Conservation (phyloP, 139 green algal species). For the Limnomonas spitsbergensis region DNA sequence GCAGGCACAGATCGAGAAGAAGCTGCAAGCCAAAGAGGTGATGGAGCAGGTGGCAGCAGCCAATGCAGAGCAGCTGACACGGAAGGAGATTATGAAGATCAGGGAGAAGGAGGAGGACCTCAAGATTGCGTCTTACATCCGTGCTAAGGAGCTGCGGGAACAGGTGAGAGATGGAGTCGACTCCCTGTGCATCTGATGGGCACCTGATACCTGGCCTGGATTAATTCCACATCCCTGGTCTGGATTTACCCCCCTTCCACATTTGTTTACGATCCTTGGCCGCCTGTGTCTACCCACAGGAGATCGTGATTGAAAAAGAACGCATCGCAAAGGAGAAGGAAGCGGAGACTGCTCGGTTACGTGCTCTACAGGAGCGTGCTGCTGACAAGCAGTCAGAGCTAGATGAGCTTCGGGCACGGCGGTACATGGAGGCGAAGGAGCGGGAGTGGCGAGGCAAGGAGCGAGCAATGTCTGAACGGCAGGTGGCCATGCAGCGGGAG, state of each 20-base stretch:
- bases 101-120: conserved; percentile 76
- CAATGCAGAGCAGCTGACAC: conserved; percentile 73
- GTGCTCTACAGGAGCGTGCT: conserved; percentile 74
- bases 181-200: no score
- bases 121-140: conserved; percentile 72
- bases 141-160: conserved; percentile 66
- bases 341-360: conserved; percentile 78
- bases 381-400: conserved; percentile 76
- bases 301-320: conserved; percentile 65
- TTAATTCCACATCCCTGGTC: no score
- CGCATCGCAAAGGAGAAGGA: conserved; percentile 71
- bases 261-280: no score
- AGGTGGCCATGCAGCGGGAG: conserved; percentile 56
- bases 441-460: conserved; percentile 77
- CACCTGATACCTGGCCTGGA: no score
- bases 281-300: conserved; percentile 38
- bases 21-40: conserved; percentile 47
- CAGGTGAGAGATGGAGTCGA: conserved; percentile 41
- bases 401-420: conserved; percentile 79
- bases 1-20: conserved; percentile 51
- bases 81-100: conserved; percentile 64
- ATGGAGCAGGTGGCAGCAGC: conserved; percentile 62
- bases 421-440: conserved; percentile 52
- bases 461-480: conserved; percentile 46
- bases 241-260: neutral